Base-by-base conservation (phyloP, 257 asterid species). In the Primulina eburnea region DNA sequence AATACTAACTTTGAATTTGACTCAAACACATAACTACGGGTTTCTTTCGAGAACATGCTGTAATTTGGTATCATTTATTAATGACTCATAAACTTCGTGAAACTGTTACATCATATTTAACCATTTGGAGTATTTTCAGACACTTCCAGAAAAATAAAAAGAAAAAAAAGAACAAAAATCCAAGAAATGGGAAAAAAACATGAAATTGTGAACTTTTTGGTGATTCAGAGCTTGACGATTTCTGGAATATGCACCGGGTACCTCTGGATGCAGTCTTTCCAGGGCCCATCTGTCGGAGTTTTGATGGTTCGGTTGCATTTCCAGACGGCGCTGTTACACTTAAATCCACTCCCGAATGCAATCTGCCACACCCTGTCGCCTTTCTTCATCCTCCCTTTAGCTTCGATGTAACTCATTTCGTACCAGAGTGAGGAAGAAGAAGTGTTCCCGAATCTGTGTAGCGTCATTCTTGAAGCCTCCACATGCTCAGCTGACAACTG, bases 251-350 rank as follows among this genome's bases (percentile, higher is more conserved):
- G 82, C 68, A 87, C 97, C 12, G 97, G 97, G 34, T 90, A 90
- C 78, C 83, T 86, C 50, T 90, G 75, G 47, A 90, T 84, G 85
- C 96, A 89, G 34, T 89, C 94, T 0, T 64, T 57, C 97, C 97
- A 92, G 0, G 97, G 97, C 6, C 96, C 96, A 29, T 86, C 88
- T 0, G 32, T 11, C 10, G 90, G 83, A 3, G 85, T 64, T 40
- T 82, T 81, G 77, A 92, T 88, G 33, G 88, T 85, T 2, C 88
- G 81, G 14, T 89, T 87, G 47, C 95, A 89, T 55, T 87, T 87
- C 97, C 97, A 90, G 8, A 90, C 90, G 0, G 96, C 96, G 61
- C 95, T 87, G 80, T 90, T 89, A 37, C 97, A 90, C 79, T 90
- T 90, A 16, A 89, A 89, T 0, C 96, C 96, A 78, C 96, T 89